Conservation (phyloP, 2,329 filamentous ascomycete genomes). For the Nothophoma quercina region DNA sequence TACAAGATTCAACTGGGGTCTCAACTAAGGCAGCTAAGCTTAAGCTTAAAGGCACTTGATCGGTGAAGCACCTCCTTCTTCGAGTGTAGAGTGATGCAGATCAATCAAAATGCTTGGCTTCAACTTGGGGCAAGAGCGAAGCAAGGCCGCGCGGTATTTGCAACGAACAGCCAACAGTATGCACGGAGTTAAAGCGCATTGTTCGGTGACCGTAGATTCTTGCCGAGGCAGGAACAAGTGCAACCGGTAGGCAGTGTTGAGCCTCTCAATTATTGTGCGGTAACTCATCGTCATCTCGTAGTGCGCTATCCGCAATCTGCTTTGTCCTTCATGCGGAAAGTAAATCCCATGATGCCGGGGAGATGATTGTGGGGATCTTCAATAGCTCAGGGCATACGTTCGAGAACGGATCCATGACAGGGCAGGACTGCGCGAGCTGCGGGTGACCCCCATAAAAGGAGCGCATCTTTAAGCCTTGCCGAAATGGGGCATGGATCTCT, state of each 20-base stretch:
- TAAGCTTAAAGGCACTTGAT: slow-evolving; percentile 47
- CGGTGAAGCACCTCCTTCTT: slow-evolving; percentile 41
- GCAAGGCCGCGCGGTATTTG: background rate
- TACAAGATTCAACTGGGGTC: slow-evolving; percentile 29
- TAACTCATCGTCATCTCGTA: background rate
- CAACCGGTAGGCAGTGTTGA: background rate
- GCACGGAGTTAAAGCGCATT: background rate
- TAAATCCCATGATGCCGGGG: too few species aligned
- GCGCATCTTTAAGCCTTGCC: background rate
- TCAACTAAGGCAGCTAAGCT: slow-evolving; percentile 35
- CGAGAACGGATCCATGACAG: background rate
- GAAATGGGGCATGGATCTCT: background rate
- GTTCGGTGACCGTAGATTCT: background rate
- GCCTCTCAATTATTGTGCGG: background rate
- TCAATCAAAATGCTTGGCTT: slow-evolving; percentile 40
- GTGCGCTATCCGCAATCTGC: background rate
- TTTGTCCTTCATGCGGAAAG: too few species aligned
- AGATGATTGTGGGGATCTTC: too few species aligned
- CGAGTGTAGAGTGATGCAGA: slow-evolving; percentile 33
- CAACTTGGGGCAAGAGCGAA: slow-evolving; percentile 34
- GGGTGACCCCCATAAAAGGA: background rate
- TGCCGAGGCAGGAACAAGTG: background rate
- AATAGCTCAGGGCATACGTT: background rate
- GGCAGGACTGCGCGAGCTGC: background rate
- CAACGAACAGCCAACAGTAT: background rate